These are phyloP conservation scores for Rhodamnia argentea DNA, from an alignment of 345 rosid species.

Conservation along the genomic window DNA sequence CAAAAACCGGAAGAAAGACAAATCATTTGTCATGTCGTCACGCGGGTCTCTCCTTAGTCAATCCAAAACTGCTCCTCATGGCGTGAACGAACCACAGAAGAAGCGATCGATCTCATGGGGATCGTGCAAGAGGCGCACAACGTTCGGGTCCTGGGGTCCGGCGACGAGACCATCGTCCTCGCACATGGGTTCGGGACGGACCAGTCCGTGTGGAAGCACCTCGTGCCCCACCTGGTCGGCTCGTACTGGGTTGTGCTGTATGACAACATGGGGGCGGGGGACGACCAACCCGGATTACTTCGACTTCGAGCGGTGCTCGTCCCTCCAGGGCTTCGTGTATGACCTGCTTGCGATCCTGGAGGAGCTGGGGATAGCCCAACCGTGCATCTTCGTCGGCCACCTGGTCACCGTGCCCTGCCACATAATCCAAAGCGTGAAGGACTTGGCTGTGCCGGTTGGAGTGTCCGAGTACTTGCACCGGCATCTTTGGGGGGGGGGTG, in stretches of 20 bases:
- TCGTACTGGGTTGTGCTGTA: conserved; percentile 50
- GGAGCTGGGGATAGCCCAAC: conserved; percentile 31
- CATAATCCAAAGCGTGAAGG: conserved; percentile 62
- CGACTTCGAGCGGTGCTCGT: conserved; percentile 60
- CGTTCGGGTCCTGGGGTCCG: conserved; percentile 51
- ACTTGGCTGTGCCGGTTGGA: conserved; percentile 65
- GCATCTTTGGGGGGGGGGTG: conserved; percentile 40
- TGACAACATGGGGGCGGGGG: conserved; percentile 83
- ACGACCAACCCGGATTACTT: conserved; percentile 80
- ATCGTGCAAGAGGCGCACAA: conserved; percentile 68
- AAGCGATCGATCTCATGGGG: not conserved
- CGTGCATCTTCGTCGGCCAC: conserved; percentile 62
- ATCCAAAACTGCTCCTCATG: not conserved
- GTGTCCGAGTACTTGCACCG: conserved; percentile 61
- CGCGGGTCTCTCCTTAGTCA: not conserved
- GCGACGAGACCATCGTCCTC: conserved; percentile 38
- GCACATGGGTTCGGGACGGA: conserved; percentile 85
- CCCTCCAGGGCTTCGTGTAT: conserved; percentile 56
- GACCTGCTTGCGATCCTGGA: conserved; percentile 75
- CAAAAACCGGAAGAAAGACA: not conserved
- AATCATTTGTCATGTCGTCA: not conserved
- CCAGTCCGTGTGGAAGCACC: conserved; percentile 85
- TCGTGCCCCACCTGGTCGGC: conserved; percentile 63
- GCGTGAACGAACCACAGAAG: not conserved
- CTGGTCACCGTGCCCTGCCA: conserved; percentile 64